Evolutionary conservation across 768 basidiomycete genomes (phyloP), one percentile per base, ranked within the genome.

Genomic region (Russula foetens): DNA sequence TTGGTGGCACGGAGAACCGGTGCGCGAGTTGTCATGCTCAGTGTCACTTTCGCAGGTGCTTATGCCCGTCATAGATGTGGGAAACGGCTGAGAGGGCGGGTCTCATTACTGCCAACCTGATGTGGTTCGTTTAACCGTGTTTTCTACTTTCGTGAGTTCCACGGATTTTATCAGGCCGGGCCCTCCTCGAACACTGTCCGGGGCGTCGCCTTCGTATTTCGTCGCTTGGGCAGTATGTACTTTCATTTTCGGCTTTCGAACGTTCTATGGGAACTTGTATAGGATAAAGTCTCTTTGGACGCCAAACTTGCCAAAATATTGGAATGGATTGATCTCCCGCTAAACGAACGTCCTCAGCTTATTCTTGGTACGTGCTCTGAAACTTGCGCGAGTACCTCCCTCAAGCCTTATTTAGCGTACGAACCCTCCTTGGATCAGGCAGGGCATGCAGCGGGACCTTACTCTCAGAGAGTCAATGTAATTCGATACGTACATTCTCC

Each of bases 1-100:
- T 0, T 97, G 93, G 91, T 96, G 94, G 92, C 71, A 80, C 15
- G 94, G 94, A 47, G 92, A 95, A 70, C 92, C 93, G 21, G 92
- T 94, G 63, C 66, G 82, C 59, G 9, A 72, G 17, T 21, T 7
- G 33, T 50, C 31, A 4, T 51, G 39, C 24, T 24, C 9, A 8
- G 33, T 55, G 51, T 50, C 41, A 29, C 23, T 35, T 41, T 35
- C 2, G 14, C 58, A 9, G 43, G 60, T 24, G 52, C 43, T 45
- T 14, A 59, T 46, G 33, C 47, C 28, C 43, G 21, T 46, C 17
- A 15, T 59, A 93, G 90, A 87, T 96, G 78, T 97, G 94, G 93
- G 90, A 92, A 69, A 94, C 92, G 0, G 90, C 86, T 2, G 80
- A 76, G 59, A 85, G 83, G 60, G 84, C 85, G 5, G 86, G 86